phyloP scores from a whole-genome alignment of 2,329 filamentous ascomycete species.

The Ophiostoma novo-ulmi region DNA sequence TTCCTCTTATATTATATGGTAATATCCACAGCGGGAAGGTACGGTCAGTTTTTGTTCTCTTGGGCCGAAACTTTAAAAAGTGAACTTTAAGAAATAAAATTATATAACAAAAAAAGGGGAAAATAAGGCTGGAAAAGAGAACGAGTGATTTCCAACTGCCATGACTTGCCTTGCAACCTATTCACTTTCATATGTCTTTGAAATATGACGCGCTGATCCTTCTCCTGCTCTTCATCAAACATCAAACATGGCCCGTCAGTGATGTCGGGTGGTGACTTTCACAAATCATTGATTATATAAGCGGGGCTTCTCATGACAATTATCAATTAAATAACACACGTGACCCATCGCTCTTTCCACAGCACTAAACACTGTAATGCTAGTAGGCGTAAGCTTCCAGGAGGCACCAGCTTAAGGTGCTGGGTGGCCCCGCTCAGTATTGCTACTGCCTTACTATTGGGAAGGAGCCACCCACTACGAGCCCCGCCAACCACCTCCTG shows the following conservation, averaged over 20 bases:
- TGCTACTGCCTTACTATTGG: not conserved
- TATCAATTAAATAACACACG: not conserved
- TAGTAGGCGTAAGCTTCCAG: not conserved
- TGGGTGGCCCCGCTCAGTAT: slow-evolving; percentile 1
- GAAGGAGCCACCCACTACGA: slow-evolving; percentile 17
- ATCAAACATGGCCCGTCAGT: not conserved
- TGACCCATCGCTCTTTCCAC: not conserved
- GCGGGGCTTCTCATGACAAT: not conserved
- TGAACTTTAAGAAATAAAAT: not conserved
- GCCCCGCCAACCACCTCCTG: slow-evolving; percentile 22
- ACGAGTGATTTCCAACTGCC: not conserved
- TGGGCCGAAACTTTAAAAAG: not conserved
- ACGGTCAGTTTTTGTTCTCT: too few relatives aligned
- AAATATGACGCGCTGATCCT: not conserved
- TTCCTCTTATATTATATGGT: not conserved
- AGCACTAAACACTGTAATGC: not conserved
- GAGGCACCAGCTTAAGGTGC: slow-evolving; percentile 16
- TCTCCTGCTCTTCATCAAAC: not conserved
- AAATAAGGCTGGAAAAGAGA: not conserved
- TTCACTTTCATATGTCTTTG: not conserved
- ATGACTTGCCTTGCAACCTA: not conserved
- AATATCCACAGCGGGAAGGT: not conserved
- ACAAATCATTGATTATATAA: not conserved
- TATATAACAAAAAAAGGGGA: not conserved
- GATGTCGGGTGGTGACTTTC: not conserved